Conservation (phyloP, 2,329 filamentous ascomycete species). For the Dactylellina drechsleri region DNA sequence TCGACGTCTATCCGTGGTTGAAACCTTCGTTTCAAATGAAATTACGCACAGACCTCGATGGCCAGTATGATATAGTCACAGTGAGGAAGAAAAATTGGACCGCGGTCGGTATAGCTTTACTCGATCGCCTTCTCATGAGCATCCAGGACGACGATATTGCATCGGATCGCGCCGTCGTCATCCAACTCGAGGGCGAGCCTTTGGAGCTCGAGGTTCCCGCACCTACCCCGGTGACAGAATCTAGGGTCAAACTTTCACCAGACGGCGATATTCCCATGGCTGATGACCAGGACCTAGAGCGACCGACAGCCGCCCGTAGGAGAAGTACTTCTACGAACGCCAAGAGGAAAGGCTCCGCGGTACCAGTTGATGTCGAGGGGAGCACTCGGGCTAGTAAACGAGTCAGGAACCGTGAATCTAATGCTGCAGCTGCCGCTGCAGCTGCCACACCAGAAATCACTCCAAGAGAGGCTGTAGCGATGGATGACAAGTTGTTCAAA, state of each 20-base stretch:
- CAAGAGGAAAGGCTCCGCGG: constrained; percentile 58
- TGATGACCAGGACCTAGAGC: constrained; percentile 54
- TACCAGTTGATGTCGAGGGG: constrained; percentile 56
- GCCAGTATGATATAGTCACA: constrained; percentile 38
- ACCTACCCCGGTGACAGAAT: constrained; percentile 42
- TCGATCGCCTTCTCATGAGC: constrained; percentile 26
- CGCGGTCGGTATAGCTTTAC: constrained; percentile 41
- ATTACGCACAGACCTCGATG: constrained; percentile 20
- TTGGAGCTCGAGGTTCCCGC: constrained; percentile 47
- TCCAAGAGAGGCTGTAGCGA: constrained; percentile 49
- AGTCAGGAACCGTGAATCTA: constrained; percentile 71
- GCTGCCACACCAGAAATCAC: constrained; percentile 55
- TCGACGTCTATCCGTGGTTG: constrained; percentile 50
- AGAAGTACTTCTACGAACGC: constrained; percentile 57
- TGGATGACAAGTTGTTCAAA: constrained; percentile 58
- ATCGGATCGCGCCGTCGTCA: constrained; percentile 40
- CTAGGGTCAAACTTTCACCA: constrained; percentile 22
- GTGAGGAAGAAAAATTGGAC: constrained; percentile 50
- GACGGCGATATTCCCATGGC: constrained; percentile 58
- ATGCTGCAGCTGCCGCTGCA: constrained; percentile 65
- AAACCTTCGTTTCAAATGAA: constrained; percentile 38
- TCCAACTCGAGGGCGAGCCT: constrained; percentile 48
- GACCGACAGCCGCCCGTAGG: constrained; percentile 45
- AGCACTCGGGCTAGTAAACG: constrained; percentile 67
- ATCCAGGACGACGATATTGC: constrained; percentile 41